Conservation (phyloP, 768 basidiomycete species). For the Leccinum uliginosum region DNA sequence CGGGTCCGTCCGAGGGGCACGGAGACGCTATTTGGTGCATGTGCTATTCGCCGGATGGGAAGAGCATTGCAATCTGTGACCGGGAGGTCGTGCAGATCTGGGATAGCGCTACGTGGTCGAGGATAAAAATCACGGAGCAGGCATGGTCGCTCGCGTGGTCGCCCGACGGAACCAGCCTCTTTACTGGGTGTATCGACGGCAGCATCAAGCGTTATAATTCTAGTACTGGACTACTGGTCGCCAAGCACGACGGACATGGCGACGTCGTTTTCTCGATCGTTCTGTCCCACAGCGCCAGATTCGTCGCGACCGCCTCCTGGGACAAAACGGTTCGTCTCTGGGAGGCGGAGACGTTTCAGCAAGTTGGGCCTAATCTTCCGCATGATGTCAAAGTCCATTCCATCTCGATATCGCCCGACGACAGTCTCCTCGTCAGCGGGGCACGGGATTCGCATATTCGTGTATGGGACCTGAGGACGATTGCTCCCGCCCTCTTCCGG, state of each 20-base stretch:
- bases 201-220: slow-evolving; percentile 12
- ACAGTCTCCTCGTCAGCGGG: slow-evolving; percentile 14
- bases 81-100: slow-evolving; percentile 14
- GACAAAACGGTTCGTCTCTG: slow-evolving; percentile 29
- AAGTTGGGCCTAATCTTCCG: slow-evolving; percentile 13
- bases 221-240: neutral
- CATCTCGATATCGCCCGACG: slow-evolving; percentile 16
- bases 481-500: slow-evolving; percentile 13
- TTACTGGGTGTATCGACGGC: slow-evolving; percentile 18
- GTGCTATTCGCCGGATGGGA: slow-evolving; percentile 18
- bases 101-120: slow-evolving; percentile 7
- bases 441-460: slow-evolving; percentile 12
- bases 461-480: slow-evolving; percentile 13
- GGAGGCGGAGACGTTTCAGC: slow-evolving; percentile 18
- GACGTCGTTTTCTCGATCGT: slow-evolving; percentile 19
- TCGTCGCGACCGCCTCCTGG: slow-evolving; percentile 26
- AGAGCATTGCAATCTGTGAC: slow-evolving; percentile 19
- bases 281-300: slow-evolving; percentile 15
- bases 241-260: slow-evolving; percentile 11
- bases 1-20: slow-evolving; percentile 10
- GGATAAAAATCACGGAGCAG: neutral
- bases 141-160: slow-evolving; percentile 25
- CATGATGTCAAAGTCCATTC: slow-evolving; percentile 9
- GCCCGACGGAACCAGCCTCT: slow-evolving; percentile 7
- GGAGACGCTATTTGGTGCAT: slow-evolving; percentile 14